Evolutionary conservation across 2,329 filamentous ascomycete species (phyloP).

Genomic region (Onygena corvina): DNA sequence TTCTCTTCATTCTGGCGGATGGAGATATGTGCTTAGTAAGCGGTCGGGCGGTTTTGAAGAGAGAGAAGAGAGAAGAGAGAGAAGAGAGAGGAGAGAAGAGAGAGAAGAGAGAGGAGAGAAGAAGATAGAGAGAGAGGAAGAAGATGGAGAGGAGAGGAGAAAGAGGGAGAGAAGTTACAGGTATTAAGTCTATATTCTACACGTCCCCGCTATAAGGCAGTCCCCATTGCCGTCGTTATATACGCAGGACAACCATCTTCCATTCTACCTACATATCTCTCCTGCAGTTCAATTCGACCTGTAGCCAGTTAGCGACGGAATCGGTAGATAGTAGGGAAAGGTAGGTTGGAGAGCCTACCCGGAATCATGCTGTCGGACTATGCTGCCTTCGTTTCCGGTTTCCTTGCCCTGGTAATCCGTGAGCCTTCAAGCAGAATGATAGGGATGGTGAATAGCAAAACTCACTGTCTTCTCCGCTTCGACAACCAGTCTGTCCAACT

Average conservation of each 20-base stretch:
- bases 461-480: constrained; percentile 71
- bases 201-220: neutral
- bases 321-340: neutral
- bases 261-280: neutral
- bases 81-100: too few species aligned
- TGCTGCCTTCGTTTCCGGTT: constrained; percentile 49
- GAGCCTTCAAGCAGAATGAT: neutral
- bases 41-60: too few species aligned
- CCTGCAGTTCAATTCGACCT: neutral
- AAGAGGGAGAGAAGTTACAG: neutral
- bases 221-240: neutral
- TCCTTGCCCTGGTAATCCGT: constrained; percentile 50
- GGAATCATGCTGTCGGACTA: constrained; percentile 62
- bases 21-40: too few species aligned
- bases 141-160: too few species aligned
- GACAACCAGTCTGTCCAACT: constrained; percentile 80
- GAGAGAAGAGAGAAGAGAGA: too few species aligned
- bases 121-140: neutral
- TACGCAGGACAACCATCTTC: neutral
- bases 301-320: neutral
- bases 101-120: too few species aligned
- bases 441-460: constrained; percentile 14
- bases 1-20: neutral
- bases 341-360: constrained; percentile 44
- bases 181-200: constrained; percentile 9